These are phyloP conservation scores for Pleurotus citrinopileatus DNA, from an alignment of 768 basidiomycete genomes.

Conservation along the genomic window DNA sequence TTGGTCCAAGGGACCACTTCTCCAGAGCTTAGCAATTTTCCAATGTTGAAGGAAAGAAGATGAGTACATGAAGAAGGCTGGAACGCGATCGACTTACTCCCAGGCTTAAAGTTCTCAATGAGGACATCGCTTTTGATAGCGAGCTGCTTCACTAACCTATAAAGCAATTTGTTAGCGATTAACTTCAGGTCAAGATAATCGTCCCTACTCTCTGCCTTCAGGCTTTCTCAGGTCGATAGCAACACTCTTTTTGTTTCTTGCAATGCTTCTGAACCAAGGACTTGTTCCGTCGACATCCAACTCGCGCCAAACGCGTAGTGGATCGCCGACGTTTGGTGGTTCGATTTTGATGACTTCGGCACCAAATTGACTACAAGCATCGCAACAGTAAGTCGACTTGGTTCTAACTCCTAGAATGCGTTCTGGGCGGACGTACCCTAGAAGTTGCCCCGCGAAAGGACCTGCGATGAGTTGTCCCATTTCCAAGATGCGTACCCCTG, in stretches of 20 bases:
- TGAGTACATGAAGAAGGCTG: not conserved
- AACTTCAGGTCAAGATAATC: not conserved
- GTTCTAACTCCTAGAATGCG: too few relatives aligned
- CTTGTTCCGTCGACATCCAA: constrained; percentile 68
- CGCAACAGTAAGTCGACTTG: too few relatives aligned
- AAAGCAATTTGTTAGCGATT: not conserved
- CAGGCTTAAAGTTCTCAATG: constrained; percentile 73
- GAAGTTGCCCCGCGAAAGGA: constrained; percentile 69
- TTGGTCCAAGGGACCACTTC: constrained; percentile 64
- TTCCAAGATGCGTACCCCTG: constrained; percentile 64
- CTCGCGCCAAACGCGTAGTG: constrained; percentile 69
- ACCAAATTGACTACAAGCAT: constrained; percentile 53
- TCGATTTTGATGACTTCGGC: constrained; percentile 76
- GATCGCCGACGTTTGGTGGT: constrained; percentile 60
- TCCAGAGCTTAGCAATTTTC: constrained; percentile 49
- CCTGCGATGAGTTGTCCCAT: constrained; percentile 72
- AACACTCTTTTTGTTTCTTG: constrained; percentile 72
- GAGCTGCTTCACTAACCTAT: constrained; percentile 57
- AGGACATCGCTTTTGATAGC: constrained; percentile 65
- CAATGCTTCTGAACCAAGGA: constrained; percentile 74
- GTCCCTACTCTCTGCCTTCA: constrained; percentile 47
- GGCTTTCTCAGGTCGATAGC: constrained; percentile 60
- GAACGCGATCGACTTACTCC: constrained; percentile 51
- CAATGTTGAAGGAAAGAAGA: too few relatives aligned
- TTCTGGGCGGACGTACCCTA: constrained; percentile 41